Base-by-base conservation (phyloP, 202 grass and related monocot species). In the Bolboschoenoplectus hybrid region DNA sequence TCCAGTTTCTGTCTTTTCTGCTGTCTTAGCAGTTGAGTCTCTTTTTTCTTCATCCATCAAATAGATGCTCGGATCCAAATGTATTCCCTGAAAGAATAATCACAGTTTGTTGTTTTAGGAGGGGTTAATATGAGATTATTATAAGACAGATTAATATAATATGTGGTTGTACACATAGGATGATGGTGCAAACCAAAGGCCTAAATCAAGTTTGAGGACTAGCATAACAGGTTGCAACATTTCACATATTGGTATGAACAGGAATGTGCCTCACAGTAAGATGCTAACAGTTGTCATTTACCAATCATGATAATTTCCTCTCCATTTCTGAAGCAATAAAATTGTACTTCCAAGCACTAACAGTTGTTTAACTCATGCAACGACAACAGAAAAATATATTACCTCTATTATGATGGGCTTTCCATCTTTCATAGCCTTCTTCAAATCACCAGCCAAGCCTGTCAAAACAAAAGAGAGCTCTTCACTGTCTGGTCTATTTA, bases 361-460 rank as follows among this genome's bases (percentile, higher is more conserved):
- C 32, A 57, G 16, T 67, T 36, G 19, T 50, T 12, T 11, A 74
- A 53, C 62, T 88, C 65, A 40, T 67, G 10, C 9, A 76, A 19
- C 44, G 11, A 19, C 35, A 71, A 63, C 10, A 67, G 62, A n/a
- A 80, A 43, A 40, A 44, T 7, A 52, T 19, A 52, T 83, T 85
- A 98, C 93, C 89, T 98, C 95, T 87, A 98, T 98, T 75, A 98
- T 98, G 86, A 98, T 98, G 89, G 90, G 95, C 80, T 98, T 98
- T 85, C 95, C 95, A 89, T 98, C 93, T 92, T 98, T 98, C 95
- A 93, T 98, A 70, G 93, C 95, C 90, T 98, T 98, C 91, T 98
- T 98, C 85, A 98, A 91, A 89, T 98, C 95, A 87, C 93, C 95
- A 91, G 93, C 95, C 90, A 98, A 92, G 38, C 95, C 95, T 98